Base-by-base conservation (phyloP, 169 alveolate genomes). In the Blepharisma undulans region DNA sequence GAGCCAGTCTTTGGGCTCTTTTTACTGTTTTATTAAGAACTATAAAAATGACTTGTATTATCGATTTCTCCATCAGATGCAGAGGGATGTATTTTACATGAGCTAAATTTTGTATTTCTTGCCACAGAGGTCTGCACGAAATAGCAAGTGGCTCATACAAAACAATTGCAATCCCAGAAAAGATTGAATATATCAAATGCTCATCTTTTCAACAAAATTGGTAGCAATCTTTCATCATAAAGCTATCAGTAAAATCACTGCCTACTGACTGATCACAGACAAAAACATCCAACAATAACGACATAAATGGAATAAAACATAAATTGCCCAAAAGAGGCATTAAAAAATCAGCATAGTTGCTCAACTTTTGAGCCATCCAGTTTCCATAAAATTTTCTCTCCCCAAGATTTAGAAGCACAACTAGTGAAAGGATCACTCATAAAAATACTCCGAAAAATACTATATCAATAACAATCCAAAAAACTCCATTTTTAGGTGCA, bases 121-220 rank as follows among this genome's bases (percentile, higher is more conserved):
- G 79, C 87, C 92, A 88, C 2, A 88, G 59, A 2, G 92, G 92
- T 25, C 92, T 48, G 27, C 88, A 72, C 22, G n/a, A 88, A 12
- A 61, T 88, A 22, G 87, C 92, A 22, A 88, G 74, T 18, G 92
- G 92, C 22, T 76, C 78, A 59, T 88, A 88, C 22, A 34, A 88
- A 36, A 48, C 19, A 19, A 88, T 25, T 6, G 92, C 92, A 19
- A 88, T 21, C 4, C 88, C 21, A 76, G 80, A 30, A 5, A 48
- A 74, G n/a, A 76, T 33, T 1, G 77, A 1, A 32, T 32, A 88
- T 25, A 29, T 18, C 7, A 29, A 21, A 36, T 88, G 92, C 16
- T 34, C 25, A 3, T 34, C 59, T 30, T 34, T 34, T 88, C 92
- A 88, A 87, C 92, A 88, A 18, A 74, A 74, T 25, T 19, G 27